Conservation (phyloP, 2,329 filamentous ascomycete species). For the Penicillium hordei region DNA sequence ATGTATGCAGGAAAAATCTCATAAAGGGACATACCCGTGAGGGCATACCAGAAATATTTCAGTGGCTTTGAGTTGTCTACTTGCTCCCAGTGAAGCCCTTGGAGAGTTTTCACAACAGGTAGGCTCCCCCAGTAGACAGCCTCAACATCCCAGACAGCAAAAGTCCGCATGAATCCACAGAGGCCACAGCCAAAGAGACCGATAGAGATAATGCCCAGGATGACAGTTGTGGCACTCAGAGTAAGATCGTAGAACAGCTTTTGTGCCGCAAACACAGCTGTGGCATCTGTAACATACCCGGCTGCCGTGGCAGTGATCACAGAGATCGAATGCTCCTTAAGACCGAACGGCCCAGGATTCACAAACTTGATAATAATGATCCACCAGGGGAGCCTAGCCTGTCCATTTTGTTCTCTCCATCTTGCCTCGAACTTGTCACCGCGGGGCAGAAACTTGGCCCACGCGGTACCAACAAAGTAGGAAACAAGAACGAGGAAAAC, state of each 20-base stretch:
- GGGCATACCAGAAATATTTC: slow-evolving; percentile 54
- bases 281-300: slow-evolving; percentile 48
- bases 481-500: slow-evolving; percentile 60
- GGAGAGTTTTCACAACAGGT: slow-evolving; percentile 55
- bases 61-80: slow-evolving; percentile 54
- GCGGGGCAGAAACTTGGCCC: slow-evolving; percentile 51
- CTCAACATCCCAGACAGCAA: slow-evolving; percentile 57
- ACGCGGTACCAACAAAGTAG: slow-evolving; percentile 55
- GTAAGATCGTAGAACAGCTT: slow-evolving; percentile 55
- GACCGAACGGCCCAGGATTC: slow-evolving; percentile 53
- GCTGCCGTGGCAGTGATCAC: slow-evolving; percentile 56
- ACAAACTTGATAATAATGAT: slow-evolving; percentile 48
- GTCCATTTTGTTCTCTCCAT: slow-evolving; percentile 48
- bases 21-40: slow-evolving; percentile 51
- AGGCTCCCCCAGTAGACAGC: slow-evolving; percentile 58
- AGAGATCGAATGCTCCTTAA: slow-evolving; percentile 59
- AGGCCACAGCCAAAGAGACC: slow-evolving; percentile 58
- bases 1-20: slow-evolving; percentile 59
- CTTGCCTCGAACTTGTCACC: slow-evolving; percentile 51
- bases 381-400: slow-evolving; percentile 45
- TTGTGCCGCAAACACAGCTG: slow-evolving; percentile 50
- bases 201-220: slow-evolving; percentile 54
- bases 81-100: slow-evolving; percentile 56
- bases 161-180: slow-evolving; percentile 54
- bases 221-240: slow-evolving; percentile 48